These are phyloP conservation scores for Paecilomyces niveus DNA, from an alignment of 2,329 filamentous ascomycete genomes.

Conservation along the genomic window DNA sequence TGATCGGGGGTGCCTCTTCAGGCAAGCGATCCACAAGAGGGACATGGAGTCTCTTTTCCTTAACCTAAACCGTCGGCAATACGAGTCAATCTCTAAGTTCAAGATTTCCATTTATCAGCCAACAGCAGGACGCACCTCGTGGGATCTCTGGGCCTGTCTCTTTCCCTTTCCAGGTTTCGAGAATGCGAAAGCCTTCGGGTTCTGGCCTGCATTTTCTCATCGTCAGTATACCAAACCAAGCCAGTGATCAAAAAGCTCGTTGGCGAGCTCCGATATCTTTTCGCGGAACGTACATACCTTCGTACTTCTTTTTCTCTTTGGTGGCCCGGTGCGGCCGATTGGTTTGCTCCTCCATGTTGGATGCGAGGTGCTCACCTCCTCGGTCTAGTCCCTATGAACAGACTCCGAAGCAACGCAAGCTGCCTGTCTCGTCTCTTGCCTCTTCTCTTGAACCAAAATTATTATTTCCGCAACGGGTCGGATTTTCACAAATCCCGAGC, in stretches of 20 bases:
- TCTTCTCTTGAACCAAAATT: conserved; percentile 22
- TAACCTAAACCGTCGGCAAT: conserved; percentile 54
- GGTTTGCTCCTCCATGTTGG: conserved; percentile 68
- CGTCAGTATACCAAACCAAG: neutral
- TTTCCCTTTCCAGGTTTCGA: conserved; percentile 73
- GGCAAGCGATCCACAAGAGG: conserved; percentile 92
- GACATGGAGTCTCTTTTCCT: conserved; percentile 93
- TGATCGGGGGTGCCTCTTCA: conserved; percentile 86
- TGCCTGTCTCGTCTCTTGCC: conserved; percentile 9
- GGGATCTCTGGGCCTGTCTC: conserved; percentile 54
- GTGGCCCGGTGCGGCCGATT: conserved; percentile 79
- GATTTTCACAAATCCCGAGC: conserved; percentile 14
- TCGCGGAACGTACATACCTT: conserved; percentile 42
- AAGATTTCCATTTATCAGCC: neutral
- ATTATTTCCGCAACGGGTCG: conserved; percentile 22
- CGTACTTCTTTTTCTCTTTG: conserved; percentile 78
- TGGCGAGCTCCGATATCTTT: neutral
- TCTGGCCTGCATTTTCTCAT: conserved; percentile 49
- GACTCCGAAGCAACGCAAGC: conserved; percentile 8
- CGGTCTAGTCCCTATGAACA: conserved; percentile 10
- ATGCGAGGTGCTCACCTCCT: conserved; percentile 9
- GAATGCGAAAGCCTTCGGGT: conserved; percentile 87
- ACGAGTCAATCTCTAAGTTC: neutral
- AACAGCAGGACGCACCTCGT: conserved; percentile 39
- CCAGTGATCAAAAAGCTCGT: neutral